Base-by-base conservation (phyloP, 371 early-diverging fungal species). In the Rhizopus sp. region DNA sequence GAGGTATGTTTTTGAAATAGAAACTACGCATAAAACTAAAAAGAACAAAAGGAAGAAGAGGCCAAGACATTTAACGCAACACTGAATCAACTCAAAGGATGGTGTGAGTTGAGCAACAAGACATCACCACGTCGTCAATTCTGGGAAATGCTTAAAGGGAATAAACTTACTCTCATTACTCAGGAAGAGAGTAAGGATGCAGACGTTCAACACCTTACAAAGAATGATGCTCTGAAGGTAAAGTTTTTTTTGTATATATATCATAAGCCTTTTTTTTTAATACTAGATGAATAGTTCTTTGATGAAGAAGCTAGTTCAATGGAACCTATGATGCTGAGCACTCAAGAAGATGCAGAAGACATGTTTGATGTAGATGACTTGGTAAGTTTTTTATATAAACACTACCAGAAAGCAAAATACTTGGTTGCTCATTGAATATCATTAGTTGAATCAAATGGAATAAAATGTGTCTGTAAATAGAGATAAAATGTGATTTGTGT, bases 41-140 rank as follows among this genome's bases (percentile, higher is more conserved):
- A 17, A 5, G n/a, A 13, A 37, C 1, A 29, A 13, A 29, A 65
- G 62, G 73, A 83, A 48, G 62, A 77, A 16, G 81, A 78, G 54
- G 57, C 70, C 9, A 60, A 53, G 1, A 39, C 30, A 6, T 88
- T 73, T 62, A 86, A 88, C 58, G 62, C 57, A 2, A 71, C 56
- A 12, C 44, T 77, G 12, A 57, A 59, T 13, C 60, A 69, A 23
- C 32, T 82, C 3, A 73, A 70, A 49, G 40, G 41, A 10, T 49
- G 57, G 34, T 69, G 66, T 30, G 55, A 66, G 32, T 35, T 52
- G 7, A 34, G 50, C 8, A 58, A 64, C n/a, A 68, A 60, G 8
- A 7, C 50, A 6, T 60, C 67, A 1, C 50, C 64, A 7, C 63
- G 66, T 7, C 50, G 47, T n/a, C 63, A 70, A 51, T 70, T 79